phyloP scores from a whole-genome alignment of 2,329 filamentous ascomycete genomes.

The Cercospora zeina region DNA sequence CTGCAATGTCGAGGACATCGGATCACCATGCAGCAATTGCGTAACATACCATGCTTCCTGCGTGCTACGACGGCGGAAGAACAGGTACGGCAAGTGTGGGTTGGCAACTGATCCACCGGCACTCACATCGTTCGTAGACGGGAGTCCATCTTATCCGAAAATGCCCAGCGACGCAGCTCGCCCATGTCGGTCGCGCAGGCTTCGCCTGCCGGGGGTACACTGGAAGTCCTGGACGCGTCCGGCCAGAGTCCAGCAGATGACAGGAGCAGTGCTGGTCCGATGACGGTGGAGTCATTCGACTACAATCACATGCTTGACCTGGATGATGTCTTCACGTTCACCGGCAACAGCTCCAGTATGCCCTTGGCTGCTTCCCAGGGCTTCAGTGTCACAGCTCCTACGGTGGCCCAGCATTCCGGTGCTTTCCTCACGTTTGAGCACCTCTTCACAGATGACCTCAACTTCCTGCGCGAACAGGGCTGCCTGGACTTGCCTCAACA shows the following conservation, averaged over 20 bases:
- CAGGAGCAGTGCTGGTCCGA: slow-evolving; percentile 14
- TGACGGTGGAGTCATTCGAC: slow-evolving; percentile 21
- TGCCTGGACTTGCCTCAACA: slow-evolving; percentile 24
- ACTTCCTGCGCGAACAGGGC: slow-evolving; percentile 21
- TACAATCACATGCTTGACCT: slow-evolving; percentile 27
- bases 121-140: slow-evolving; percentile 6
- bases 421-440: neutral
- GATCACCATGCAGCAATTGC: slow-evolving; percentile 28
- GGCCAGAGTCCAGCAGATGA: slow-evolving; percentile 16
- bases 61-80: slow-evolving; percentile 27
- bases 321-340: slow-evolving; percentile 30
- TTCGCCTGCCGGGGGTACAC: slow-evolving; percentile 15
- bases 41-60: slow-evolving; percentile 25
- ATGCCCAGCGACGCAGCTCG: slow-evolving; percentile 19
- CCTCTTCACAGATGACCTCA: slow-evolving; percentile 16
- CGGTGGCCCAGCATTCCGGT: neutral
- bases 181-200: slow-evolving; percentile 10
- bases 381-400: slow-evolving; percentile 16
- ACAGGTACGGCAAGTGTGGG: slow-evolving; percentile 15
- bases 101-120: neutral
- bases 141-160: slow-evolving; percentile 23
- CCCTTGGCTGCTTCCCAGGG: slow-evolving; percentile 15
- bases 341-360: slow-evolving; percentile 22
- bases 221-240: slow-evolving; percentile 19
- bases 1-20: slow-evolving; percentile 27